Base-by-base conservation (phyloP, 1,139 yeast genomes). In the Casaregolazyma lundiana region DNA sequence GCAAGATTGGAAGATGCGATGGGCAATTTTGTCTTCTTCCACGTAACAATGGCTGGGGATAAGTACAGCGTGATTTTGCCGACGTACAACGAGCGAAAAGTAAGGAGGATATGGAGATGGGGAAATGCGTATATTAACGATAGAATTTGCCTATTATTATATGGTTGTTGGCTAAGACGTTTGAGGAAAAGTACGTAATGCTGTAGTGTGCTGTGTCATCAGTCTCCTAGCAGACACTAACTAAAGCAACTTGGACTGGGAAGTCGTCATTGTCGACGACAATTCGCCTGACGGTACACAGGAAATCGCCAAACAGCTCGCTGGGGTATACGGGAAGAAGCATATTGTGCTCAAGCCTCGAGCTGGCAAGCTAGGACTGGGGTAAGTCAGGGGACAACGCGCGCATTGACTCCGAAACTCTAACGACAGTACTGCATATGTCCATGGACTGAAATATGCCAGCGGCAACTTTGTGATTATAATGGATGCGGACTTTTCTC, bases 401-500 rank as follows among this genome's bases (percentile, higher is more conserved):
- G 46, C 19, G 13, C 5, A 17, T 20, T 2, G 19, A 32, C 32
- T n/a, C 20, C 8, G 11, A 19, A 18, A 35, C 35, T 20, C 19
- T 9, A n/a, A 21, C 13, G 17, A 32, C 15, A 53, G 66, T 37
- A 84, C 94, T 35, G 94, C 94, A 13, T 84, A 84, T 58, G 84
- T 84, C 42, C 90, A 84, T 59, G 94, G 90, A 1, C 75, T 84
- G 56, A 77, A 84, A 61, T 81, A 61, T 56, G 89, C 79, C 38
- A 78, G 82, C 26, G 94, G 94, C 45, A 77, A 84, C 66, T 84
- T 74, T 64, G 89, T 84, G 44, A 78, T 84, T 53, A 84, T 84
- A 55, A 84, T 84, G 94, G 94, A 84, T 63, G 94, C 94, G 13
- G 94, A 84, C 64, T 84, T 84, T 68, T 81, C 89, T 11, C 94